Evolutionary conservation across 1,284 basidiomycete species (phyloP).

Genomic region (Apiotrichum laibachii): DNA sequence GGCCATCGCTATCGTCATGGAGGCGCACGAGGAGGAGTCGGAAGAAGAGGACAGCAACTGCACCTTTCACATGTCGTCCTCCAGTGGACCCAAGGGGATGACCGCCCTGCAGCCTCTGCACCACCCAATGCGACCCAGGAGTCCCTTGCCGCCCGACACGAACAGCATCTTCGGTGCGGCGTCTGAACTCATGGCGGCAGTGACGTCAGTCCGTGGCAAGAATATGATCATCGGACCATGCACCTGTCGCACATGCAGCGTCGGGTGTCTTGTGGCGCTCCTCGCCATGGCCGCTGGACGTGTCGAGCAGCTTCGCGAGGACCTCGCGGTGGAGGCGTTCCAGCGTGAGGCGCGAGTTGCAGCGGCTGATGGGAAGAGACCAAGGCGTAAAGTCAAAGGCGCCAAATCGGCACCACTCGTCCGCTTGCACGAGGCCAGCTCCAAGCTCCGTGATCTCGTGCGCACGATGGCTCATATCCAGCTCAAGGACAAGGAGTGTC

Average conservation of each 20-base stretch:
- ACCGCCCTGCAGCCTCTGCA: background rate
- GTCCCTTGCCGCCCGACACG: background rate
- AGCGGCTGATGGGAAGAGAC: no score
- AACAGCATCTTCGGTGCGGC: background rate
- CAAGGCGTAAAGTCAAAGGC: no score
- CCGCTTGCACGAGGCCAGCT: background rate
- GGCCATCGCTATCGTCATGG: background rate
- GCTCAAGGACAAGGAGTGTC: background rate
- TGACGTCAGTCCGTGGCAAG: background rate
- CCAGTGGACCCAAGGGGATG: no score
- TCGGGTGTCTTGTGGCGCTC: conserved; percentile 2
- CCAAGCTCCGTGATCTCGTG: background rate
- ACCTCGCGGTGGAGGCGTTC: background rate
- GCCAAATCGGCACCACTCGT: background rate
- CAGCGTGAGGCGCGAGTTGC: no score
- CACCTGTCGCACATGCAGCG: background rate
- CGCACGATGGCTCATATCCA: background rate
- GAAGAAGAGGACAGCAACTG: background rate
- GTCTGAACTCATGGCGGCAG: conserved; percentile 1
- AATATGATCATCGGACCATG: conserved; percentile 5
- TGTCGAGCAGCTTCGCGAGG: background rate
- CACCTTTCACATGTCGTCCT: no score
- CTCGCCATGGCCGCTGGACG: conserved; percentile 2
- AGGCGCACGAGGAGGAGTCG: background rate
- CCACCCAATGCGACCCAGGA: background rate